Conservation (phyloP, 257 asterid species). For the Nicotiana knightiana region DNA sequence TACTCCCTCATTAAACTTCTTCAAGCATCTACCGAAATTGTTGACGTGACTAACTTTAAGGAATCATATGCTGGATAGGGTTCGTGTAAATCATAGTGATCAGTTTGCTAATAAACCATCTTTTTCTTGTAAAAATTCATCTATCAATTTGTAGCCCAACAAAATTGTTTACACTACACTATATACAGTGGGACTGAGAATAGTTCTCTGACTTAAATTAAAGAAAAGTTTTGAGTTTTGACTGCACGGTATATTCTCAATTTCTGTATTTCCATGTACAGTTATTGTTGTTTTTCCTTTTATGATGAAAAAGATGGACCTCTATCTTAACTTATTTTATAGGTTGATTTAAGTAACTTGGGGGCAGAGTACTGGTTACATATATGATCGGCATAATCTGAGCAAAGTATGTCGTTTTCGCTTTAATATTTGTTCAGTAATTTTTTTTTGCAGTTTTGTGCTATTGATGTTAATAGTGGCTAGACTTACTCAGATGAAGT, state of each 20-base stretch:
- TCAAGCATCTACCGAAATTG: too few species aligned
- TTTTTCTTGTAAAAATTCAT: too few species aligned
- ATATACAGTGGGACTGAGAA: neutral
- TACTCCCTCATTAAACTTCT: too few species aligned
- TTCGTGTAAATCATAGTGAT: too few species aligned
- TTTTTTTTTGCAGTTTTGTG: neutral
- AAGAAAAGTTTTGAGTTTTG: neutral
- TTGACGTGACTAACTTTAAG: too few species aligned
- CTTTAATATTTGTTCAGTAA: neutral
- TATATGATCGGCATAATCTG: constrained; percentile 67
- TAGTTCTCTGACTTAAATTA: neutral
- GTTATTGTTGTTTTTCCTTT: neutral
- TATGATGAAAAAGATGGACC: neutral
- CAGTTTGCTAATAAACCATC: too few species aligned
- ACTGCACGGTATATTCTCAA: neutral
- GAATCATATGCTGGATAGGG: too few species aligned
- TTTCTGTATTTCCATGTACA: neutral
- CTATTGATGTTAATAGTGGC: neutral
- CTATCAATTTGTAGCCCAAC: too few species aligned
- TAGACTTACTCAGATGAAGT: neutral
- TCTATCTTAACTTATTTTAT: constrained; percentile 24
- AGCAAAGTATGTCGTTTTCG: constrained; percentile 51
- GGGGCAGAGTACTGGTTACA: constrained; percentile 78
- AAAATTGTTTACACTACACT: too few species aligned
- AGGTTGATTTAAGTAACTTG: constrained; percentile 95